These are phyloP conservation scores for Mucor sp. DNA, from an alignment of 371 early-diverging fungal species.

Conservation along the genomic window DNA sequence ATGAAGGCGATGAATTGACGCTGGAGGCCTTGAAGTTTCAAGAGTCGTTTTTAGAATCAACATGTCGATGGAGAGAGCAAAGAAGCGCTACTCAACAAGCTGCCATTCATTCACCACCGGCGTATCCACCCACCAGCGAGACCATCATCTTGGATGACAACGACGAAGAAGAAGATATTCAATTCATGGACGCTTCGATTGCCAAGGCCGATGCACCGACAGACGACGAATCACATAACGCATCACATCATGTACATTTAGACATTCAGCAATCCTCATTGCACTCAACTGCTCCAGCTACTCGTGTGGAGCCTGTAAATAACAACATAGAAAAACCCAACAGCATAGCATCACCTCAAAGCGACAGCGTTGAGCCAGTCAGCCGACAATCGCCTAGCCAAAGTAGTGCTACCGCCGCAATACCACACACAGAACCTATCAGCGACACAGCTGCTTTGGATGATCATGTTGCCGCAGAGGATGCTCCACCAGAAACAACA, in stretches of 20 bases:
- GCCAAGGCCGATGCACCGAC: background rate
- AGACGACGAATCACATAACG: background rate
- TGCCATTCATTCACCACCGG: background rate
- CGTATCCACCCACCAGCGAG: background rate
- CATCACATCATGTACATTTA: constrained; percentile 1
- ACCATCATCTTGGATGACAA: background rate
- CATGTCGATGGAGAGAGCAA: constrained; percentile 29
- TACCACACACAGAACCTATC: background rate
- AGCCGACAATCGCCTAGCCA: background rate
- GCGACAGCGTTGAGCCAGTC: background rate
- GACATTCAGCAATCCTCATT: constrained; percentile 6
- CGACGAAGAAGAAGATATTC: constrained; percentile 27
- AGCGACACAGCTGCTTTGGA: background rate
- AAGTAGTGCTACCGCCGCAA: no score
- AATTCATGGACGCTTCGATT: constrained; percentile 5
- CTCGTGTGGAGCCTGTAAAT: background rate
- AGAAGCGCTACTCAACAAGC: background rate
- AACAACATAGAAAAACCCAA: background rate
- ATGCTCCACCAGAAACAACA: background rate
- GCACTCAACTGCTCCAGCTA: background rate
- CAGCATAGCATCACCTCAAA: background rate
- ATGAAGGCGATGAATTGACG: constrained; percentile 38
- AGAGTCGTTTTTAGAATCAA: constrained; percentile 35
- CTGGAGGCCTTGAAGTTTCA: constrained; percentile 49
- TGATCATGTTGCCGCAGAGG: background rate